A percentile compares a stretch with the other conserved stretches of the same genome.
These are phyloP conservation scores for Leccinum longicurvipes DNA, from an alignment of 768 basidiomycete species.

Conservation along the genomic window DNA sequence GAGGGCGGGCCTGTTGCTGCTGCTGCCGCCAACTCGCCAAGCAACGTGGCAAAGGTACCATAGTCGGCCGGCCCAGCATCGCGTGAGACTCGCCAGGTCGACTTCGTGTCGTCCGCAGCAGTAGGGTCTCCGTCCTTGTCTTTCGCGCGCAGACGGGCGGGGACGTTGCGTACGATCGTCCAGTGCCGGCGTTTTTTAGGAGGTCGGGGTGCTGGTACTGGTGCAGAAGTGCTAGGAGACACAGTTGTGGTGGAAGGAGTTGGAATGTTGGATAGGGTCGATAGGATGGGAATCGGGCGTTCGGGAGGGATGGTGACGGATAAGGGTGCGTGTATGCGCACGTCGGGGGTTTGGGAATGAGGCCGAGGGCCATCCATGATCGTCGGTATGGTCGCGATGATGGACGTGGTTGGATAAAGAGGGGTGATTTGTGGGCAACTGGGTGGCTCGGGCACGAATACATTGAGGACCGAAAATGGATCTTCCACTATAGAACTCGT, in stretches of 20 bases:
- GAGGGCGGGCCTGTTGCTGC: not conserved
- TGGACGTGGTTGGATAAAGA: conserved; percentile 44
- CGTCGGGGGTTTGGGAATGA: not conserved
- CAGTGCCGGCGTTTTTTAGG: conserved; percentile 52
- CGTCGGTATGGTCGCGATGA: conserved; percentile 16
- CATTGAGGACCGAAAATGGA: conserved; percentile 65
- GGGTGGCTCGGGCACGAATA: conserved; percentile 56
- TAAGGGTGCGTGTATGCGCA: conserved; percentile 22
- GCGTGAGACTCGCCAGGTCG: conserved; percentile 47
- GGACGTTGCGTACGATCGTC: conserved; percentile 52
- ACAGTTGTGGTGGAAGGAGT: not conserved
- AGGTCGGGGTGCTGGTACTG: not conserved
- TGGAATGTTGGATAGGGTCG: conserved; percentile 9
- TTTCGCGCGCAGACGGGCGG: conserved; percentile 45
- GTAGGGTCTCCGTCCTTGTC: conserved; percentile 49
- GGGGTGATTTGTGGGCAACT: conserved; percentile 56
- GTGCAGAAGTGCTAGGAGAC: not conserved
- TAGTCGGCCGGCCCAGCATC: conserved; percentile 57
- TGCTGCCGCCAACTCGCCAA: not conserved
- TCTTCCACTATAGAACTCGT: conserved; percentile 58
- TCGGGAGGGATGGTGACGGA: conserved; percentile 27
- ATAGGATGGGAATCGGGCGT: conserved; percentile 14
- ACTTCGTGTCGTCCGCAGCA: conserved; percentile 27
- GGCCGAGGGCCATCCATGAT: not conserved
- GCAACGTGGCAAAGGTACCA: conserved; percentile 43